These are phyloP conservation scores for Acanthamoeba sp. DNA, from an alignment of 208 protist genomes.

Conservation along the genomic window DNA sequence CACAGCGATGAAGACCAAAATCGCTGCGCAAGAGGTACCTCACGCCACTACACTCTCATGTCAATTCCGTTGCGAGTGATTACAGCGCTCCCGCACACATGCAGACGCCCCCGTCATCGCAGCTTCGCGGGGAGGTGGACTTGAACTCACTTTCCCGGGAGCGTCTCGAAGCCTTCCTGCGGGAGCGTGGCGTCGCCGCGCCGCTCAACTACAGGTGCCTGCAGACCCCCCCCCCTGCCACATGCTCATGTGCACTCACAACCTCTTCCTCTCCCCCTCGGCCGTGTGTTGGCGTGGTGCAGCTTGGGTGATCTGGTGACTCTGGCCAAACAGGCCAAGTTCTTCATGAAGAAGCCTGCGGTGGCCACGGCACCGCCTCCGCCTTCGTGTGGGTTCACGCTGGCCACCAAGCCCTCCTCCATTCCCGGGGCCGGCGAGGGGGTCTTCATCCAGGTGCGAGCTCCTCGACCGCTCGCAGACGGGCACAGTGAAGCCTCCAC, in stretches of 20 bases:
- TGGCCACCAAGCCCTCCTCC: not conserved
- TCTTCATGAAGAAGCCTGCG: not conserved
- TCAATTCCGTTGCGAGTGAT: too few relatives aligned
- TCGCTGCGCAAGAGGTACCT: not conserved
- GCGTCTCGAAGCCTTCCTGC: not conserved
- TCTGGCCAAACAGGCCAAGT: slow-evolving; percentile 61
- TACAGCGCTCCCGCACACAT: too few relatives aligned
- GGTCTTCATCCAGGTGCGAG: not conserved
- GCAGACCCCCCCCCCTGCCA: not conserved
- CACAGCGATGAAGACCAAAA: too few relatives aligned
- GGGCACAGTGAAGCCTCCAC: too few relatives aligned
- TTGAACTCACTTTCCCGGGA: slow-evolving; percentile 28
- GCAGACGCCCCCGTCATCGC: not conserved
- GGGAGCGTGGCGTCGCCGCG: not conserved
- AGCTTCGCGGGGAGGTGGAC: slow-evolving; percentile 15
- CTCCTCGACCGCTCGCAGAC: not conserved
- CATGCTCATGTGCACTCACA: not conserved
- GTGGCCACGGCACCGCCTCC: too few relatives aligned
- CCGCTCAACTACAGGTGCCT: slow-evolving; percentile 2
- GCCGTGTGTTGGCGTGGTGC: not conserved
- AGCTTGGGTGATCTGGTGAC: slow-evolving; percentile 18
- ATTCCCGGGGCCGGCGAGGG: not conserved
- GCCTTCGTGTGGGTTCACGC: not conserved
- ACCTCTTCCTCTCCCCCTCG: not conserved
- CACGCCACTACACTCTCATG: too few relatives aligned